Percentiles rank a stretch among this genome's conserved stretches.
phyloP scores from a whole-genome alignment of 2,329 filamentous ascomycete genomes.

The Tolypocladium pustulatum region DNA sequence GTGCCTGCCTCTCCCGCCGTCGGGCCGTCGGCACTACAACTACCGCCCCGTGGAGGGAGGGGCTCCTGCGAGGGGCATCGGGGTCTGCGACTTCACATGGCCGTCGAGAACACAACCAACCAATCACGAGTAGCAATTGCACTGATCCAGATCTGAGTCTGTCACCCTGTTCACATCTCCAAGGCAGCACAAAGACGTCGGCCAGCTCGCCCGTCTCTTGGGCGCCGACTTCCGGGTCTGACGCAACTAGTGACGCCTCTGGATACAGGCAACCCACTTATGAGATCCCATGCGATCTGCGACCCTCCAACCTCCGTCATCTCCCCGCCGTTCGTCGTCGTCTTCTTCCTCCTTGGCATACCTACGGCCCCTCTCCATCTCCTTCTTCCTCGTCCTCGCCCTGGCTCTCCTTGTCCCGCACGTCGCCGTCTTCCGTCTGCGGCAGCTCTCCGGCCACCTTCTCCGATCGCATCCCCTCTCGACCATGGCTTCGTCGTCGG shows the following conservation, averaged over 20 bases:
- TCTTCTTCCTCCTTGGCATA: not conserved
- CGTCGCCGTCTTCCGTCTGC: constrained; percentile 16
- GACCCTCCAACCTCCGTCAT: not conserved
- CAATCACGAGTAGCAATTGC: not conserved
- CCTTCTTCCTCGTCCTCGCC: constrained; percentile 13
- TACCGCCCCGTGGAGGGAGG: not conserved
- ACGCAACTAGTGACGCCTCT: not conserved
- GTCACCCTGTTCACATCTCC: not conserved
- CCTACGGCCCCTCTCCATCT: not conserved
- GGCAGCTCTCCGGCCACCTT: constrained; percentile 4
- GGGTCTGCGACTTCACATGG: not conserved
- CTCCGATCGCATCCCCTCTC: constrained; percentile 6
- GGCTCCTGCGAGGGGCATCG: not conserved
- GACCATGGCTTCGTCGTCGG: constrained; percentile 21
- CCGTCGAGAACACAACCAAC: not conserved
- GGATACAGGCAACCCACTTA: not conserved
- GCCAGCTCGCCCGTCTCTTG: not conserved
- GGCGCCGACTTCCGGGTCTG: not conserved
- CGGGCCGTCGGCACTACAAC: not conserved
- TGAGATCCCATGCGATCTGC: not conserved
- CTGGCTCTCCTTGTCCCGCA: constrained; percentile 15
- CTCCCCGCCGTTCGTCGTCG: not conserved
- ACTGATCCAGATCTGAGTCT: not conserved
- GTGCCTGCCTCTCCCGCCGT: not conserved
- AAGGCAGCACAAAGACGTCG: not conserved